These are phyloP conservation scores for Talaromyces verruculosus DNA, from an alignment of 2,329 filamentous ascomycete species.

Conservation along the genomic window DNA sequence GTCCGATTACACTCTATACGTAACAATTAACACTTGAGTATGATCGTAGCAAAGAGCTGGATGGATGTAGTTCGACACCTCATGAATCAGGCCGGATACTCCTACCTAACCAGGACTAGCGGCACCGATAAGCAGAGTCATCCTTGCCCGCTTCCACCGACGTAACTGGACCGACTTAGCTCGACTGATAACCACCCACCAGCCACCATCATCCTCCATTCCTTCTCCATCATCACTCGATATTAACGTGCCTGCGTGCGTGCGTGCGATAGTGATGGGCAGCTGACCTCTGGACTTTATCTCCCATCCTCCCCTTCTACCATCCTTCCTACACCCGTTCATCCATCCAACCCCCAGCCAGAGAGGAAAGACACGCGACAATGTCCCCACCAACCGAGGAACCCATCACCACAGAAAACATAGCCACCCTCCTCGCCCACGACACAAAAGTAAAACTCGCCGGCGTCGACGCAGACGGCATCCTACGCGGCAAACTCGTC, in stretches of 20 bases:
- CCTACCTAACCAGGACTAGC: background rate
- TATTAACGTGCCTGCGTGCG: background rate
- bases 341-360: background rate
- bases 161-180: background rate
- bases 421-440: constrained; percentile 65
- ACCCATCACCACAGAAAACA: constrained; percentile 58
- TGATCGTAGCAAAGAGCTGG: background rate
- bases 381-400: constrained; percentile 12
- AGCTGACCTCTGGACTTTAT: background rate
- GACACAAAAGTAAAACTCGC: constrained; percentile 84
- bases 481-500: constrained; percentile 84
- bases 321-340: background rate
- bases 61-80: background rate
- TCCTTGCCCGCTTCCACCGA: background rate
- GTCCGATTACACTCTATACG: background rate
- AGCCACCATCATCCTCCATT: background rate
- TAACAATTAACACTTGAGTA: background rate
- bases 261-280: background rate
- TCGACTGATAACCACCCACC: background rate
- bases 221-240: background rate
- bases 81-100: background rate
- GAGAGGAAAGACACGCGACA: background rate
- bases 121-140: background rate
- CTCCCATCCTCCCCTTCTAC: background rate
- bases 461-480: constrained; percentile 82